Conservation (phyloP, 2,329 filamentous ascomycete genomes). For the Apiospora koreana region DNA sequence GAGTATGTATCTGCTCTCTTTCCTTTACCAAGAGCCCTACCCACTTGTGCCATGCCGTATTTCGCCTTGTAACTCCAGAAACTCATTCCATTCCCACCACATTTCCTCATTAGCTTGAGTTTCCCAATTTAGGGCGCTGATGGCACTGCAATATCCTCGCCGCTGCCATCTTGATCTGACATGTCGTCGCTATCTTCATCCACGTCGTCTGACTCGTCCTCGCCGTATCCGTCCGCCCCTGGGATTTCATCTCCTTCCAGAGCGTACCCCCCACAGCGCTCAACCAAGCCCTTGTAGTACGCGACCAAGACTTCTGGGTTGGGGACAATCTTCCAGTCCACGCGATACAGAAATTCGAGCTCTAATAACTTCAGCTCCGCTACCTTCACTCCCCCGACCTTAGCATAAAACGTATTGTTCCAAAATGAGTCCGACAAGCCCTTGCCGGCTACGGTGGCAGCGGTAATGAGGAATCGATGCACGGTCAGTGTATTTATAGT, state of each 20-base stretch:
- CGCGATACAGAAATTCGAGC: constrained; percentile 86
- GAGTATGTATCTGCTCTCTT: background rate
- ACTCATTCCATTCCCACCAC: background rate
- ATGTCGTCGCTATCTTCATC: constrained; percentile 35
- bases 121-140: background rate
- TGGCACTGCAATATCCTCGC: constrained; percentile 24
- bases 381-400: constrained; percentile 89
- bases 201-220: constrained; percentile 33
- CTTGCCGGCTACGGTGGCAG: constrained; percentile 93
- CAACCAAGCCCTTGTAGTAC: constrained; percentile 88
- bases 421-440: constrained; percentile 96
- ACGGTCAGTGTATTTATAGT: constrained; percentile 96
- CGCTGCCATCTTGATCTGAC: constrained; percentile 35
- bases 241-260: constrained; percentile 40
- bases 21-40: background rate
- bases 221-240: constrained; percentile 24
- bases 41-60: background rate
- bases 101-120: background rate
- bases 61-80: constrained; percentile 11
- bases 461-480: constrained; percentile 94
- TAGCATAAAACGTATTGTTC: constrained; percentile 96
- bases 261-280: constrained; percentile 57
- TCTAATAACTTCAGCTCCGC: constrained; percentile 89
- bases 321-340: constrained; percentile 97
- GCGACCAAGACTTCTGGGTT: constrained; percentile 91